Percentiles rank a stretch among this genome's conserved stretches.
Conservation (phyloP, 306 rosid genomes). For the Hylodesmum podocarpum region DNA sequence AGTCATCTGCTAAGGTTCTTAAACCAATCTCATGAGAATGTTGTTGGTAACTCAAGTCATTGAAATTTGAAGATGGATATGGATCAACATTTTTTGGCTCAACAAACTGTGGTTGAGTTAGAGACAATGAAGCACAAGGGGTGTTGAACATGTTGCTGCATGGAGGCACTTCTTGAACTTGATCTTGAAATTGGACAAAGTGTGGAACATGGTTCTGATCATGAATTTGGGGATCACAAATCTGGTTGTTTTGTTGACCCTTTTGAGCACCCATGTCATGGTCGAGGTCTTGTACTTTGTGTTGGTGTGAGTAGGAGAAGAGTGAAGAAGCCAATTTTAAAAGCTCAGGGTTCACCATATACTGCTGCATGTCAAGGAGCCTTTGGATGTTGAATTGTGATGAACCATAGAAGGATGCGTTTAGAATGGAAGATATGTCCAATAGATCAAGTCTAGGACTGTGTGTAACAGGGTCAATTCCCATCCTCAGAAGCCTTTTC, state of each 20-base stretch:
- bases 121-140: slow-evolving; percentile 34
- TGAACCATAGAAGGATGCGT: slow-evolving; percentile 51
- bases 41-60: slow-evolving; percentile 38
- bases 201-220: slow-evolving; percentile 35
- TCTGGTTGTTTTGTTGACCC: slow-evolving; percentile 36
- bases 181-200: slow-evolving; percentile 37
- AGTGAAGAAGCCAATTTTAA: slow-evolving; percentile 74
- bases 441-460: slow-evolving; percentile 75
- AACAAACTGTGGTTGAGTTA: slow-evolving; percentile 29
- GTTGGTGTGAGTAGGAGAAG: slow-evolving; percentile 44
- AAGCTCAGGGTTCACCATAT: slow-evolving; percentile 60
- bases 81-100: slow-evolving; percentile 40
- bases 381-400: no score
- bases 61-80: slow-evolving; percentile 39
- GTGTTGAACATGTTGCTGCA: slow-evolving; percentile 8
- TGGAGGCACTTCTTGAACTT: slow-evolving; percentile 24
- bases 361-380: slow-evolving; percentile 52
- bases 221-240: slow-evolving; percentile 33
- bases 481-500: slow-evolving; percentile 87
- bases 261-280: background rate
- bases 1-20: slow-evolving; percentile 32
- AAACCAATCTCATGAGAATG: slow-evolving; percentile 32
- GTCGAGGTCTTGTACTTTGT: no score
- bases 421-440: slow-evolving; percentile 67
- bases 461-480: slow-evolving; percentile 96